phyloP scores from a whole-genome alignment of 2,329 filamentous ascomycete genomes.

The Cryphonectria radicalis region DNA sequence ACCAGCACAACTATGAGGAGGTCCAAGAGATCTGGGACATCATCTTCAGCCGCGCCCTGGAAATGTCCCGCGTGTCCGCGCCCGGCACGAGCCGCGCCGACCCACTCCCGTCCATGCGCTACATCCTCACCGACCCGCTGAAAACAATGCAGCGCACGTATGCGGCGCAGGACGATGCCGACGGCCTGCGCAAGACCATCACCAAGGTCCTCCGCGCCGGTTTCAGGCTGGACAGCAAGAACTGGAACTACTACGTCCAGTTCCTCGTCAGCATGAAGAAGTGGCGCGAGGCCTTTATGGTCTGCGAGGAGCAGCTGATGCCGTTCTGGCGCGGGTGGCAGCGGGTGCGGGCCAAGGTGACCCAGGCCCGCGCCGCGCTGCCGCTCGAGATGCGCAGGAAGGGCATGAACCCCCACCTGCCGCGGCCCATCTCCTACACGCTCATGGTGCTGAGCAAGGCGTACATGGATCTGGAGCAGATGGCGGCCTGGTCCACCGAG shows the following conservation, averaged over 20 bases:
- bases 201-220: conserved; percentile 64
- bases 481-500: conserved; percentile 53
- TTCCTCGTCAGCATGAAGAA: conserved; percentile 64
- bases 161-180: conserved; percentile 45
- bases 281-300: conserved; percentile 68
- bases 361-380: conserved; percentile 36
- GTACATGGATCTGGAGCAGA: conserved; percentile 54
- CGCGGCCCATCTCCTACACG: conserved; percentile 49
- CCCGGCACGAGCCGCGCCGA: conserved; percentile 32
- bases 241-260: conserved; percentile 81
- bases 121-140: conserved; percentile 56
- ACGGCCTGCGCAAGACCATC: conserved; percentile 56
- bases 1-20: conserved; percentile 59
- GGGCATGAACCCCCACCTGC: conserved; percentile 42
- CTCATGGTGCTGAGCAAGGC: conserved; percentile 54
- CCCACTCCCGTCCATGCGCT: conserved; percentile 55
- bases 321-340: conserved; percentile 77
- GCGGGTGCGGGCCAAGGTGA: conserved; percentile 34
- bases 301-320: conserved; percentile 81
- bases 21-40: conserved; percentile 71
- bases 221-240: conserved; percentile 74
- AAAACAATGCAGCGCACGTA: conserved; percentile 54
- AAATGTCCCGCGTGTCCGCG: conserved; percentile 44
- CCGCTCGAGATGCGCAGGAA: conserved; percentile 46
- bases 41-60: conserved; percentile 57